phyloP scores from a whole-genome alignment of 495 filamentous ascomycete species.

The Lepraria neglecta region DNA sequence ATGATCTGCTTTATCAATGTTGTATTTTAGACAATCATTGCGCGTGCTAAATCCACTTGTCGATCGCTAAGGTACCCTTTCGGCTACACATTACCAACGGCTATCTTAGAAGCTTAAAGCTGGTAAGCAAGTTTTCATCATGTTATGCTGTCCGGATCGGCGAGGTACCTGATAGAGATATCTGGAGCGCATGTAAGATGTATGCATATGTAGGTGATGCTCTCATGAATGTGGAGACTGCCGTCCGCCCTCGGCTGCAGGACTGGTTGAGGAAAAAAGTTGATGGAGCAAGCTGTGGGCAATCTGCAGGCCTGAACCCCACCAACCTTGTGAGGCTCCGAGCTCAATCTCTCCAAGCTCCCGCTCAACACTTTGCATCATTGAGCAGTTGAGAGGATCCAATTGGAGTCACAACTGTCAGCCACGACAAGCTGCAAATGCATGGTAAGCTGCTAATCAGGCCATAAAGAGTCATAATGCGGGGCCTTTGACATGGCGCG shows the following conservation, averaged over 20 bases:
- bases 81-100: background rate
- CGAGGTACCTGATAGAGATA: background rate
- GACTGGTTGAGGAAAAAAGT: background rate
- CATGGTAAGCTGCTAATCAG: no score
- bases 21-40: background rate
- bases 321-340: background rate
- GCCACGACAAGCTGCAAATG: no score
- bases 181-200: background rate
- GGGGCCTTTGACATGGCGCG: no score
- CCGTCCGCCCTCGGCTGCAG: background rate
- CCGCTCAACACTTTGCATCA: background rate
- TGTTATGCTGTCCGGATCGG: background rate
- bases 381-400: no score
- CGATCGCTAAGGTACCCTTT: background rate
- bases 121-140: background rate
- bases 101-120: background rate
- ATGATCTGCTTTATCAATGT: background rate
- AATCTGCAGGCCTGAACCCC: background rate
- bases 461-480: no score
- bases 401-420: no score
- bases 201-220: background rate
- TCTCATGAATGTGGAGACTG: background rate
- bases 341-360: background rate
- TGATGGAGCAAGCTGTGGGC: background rate
- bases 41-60: background rate